A percentile compares a stretch with the other conserved stretches of the same genome.
These are phyloP conservation scores for Elsinoe australis DNA, from an alignment of 2,329 filamentous ascomycete species.

Conservation along the genomic window DNA sequence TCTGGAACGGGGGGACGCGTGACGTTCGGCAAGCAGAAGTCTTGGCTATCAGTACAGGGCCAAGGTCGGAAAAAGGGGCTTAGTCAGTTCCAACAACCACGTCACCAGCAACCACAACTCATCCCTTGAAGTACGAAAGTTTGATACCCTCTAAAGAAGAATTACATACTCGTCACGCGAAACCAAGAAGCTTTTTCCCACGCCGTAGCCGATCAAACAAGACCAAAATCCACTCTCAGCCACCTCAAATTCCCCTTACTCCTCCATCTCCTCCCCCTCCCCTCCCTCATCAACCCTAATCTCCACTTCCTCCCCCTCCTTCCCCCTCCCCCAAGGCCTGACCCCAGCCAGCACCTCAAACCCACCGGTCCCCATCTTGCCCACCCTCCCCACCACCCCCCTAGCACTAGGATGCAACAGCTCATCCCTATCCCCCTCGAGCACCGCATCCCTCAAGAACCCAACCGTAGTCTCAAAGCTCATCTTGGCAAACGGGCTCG, in stretches of 20 bases:
- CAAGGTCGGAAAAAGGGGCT: too few species aligned
- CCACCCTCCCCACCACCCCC: slow-evolving; percentile 77
- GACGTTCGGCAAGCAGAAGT: too few species aligned
- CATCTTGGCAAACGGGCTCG: slow-evolving; percentile 96
- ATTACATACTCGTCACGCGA: too few species aligned
- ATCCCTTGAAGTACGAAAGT: too few species aligned
- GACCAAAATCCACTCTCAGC: too few species aligned
- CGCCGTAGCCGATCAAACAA: too few species aligned
- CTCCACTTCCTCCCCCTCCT: slow-evolving; percentile 10
- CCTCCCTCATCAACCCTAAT: slow-evolving; percentile 11
- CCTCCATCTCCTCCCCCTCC: background rate
- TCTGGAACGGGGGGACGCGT: background rate
- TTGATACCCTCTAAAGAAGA: too few species aligned
- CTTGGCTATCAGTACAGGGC: too few species aligned
- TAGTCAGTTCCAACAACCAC: too few species aligned
- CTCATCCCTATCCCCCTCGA: slow-evolving; percentile 86
- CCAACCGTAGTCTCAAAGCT: slow-evolving; percentile 96
- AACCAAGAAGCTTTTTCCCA: too few species aligned
- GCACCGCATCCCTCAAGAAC: slow-evolving; percentile 84
- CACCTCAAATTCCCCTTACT: too few species aligned
- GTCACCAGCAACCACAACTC: too few species aligned
- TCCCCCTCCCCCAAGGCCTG: slow-evolving; percentile 27
- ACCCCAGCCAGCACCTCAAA: slow-evolving; percentile 66
- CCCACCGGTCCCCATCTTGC: slow-evolving; percentile 77
- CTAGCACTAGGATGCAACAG: slow-evolving; percentile 76